Base-by-base conservation (phyloP, 148 eudicot genomes). In the Euryodendron excelsum region DNA sequence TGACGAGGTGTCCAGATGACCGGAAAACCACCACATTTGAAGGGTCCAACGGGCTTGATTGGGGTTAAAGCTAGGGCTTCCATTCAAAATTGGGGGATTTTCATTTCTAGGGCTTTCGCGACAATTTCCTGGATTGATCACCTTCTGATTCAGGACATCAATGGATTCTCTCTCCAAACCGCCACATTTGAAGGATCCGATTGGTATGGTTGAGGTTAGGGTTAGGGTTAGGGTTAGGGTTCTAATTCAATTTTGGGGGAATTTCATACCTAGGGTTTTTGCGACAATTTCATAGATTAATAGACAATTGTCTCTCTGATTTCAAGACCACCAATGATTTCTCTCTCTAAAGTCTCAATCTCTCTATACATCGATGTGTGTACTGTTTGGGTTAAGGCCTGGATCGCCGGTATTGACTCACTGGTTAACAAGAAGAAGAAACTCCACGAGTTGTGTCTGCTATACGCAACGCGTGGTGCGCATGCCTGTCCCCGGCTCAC, bases 51-150 rank as follows among this genome's bases (percentile, higher is more conserved):
- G 74, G 64, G 59, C 48, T 37, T 23, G 77, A 56, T 36, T 58
- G 76, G 67, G 78, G 55, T 68, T 79, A 82, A 81, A 80, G 80
- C 81, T 87, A 88, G 89, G 93, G 88, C 80, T 89, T 86, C 89
- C 89, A 85, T 87, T 86, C 84, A 88, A 82, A 48, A 61, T 83
- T 78, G 36, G 85, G 85, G 82, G 44, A 72, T 77, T 65, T 63
- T 79, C 83, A 81, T 81, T 31, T 67, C 69, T n/a, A 44, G 21
- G 50, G 69, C 3, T 71, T 37, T 27, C 33, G 53, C 0, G 60
- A 55, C 41, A 66, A 59, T 70, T 74, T 66, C 56, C 72, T 47
- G 45, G 69, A 77, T 66, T 41, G 79, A 78, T 48, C 39, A 25
- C 55, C 27, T 27, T 77, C 64, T 37, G 33, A 76, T 17, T 52